These are phyloP conservation scores for Cryptosporidium ryanae DNA, from an alignment of 169 alveolate genomes.

Conservation along the genomic window DNA sequence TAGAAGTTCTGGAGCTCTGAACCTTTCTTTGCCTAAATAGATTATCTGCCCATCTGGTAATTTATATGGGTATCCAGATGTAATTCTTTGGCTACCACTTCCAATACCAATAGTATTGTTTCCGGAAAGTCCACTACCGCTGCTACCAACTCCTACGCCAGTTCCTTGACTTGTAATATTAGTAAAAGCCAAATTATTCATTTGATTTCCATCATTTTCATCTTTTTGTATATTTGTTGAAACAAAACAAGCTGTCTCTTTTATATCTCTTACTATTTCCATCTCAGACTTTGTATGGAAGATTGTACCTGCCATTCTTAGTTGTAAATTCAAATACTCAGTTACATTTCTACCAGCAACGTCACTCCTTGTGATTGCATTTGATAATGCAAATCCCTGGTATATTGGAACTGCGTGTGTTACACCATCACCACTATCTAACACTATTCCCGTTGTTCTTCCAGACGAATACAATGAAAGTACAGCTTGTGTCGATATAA, in stretches of 20 bases:
- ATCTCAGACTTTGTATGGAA: conserved; percentile 86
- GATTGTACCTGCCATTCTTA: conserved; percentile 85
- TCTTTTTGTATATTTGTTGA: conserved; percentile 69
- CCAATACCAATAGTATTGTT: conserved; percentile 16
- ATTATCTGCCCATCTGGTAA: conserved; percentile 88
- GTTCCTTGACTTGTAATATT: conserved; percentile 43
- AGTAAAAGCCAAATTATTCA: conserved; percentile 40
- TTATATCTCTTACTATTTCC: conserved; percentile 84
- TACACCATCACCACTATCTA: conserved; percentile 95
- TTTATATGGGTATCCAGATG: conserved; percentile 79
- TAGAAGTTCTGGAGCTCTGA: conserved; percentile 89
- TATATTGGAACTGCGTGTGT: conserved; percentile 92
- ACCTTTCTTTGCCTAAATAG: conserved; percentile 83
- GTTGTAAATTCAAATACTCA: conserved; percentile 81
- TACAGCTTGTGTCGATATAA: conserved; percentile 89
- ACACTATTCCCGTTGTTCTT: conserved; percentile 92
- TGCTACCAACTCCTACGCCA: conserved; percentile 50
- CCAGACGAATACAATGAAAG: conserved; percentile 91
- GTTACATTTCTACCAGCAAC: conserved; percentile 94
- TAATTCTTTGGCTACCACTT: conserved; percentile 76
- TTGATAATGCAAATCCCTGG: conserved; percentile 90
- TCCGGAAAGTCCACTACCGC: background rate
- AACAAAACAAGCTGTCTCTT: conserved; percentile 85
- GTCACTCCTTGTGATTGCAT: conserved; percentile 88
- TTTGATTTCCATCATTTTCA: conserved; percentile 72